These are phyloP conservation scores for Hyaloscypha bicolor DNA, from an alignment of 495 filamentous ascomycete species.

Conservation along the genomic window DNA sequence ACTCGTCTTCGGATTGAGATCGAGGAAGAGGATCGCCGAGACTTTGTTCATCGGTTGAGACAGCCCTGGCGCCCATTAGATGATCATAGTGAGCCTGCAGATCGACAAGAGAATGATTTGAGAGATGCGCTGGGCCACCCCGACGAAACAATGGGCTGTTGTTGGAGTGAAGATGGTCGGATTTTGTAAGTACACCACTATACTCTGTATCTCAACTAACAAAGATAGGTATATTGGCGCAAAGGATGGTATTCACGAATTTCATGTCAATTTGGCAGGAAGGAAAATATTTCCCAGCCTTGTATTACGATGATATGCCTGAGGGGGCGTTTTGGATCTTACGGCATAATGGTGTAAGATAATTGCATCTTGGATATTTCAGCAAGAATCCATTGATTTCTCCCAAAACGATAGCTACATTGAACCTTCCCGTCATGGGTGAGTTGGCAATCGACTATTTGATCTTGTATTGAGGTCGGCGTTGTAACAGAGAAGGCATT, in stretches of 20 bases:
- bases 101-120: slow-evolving; percentile 18
- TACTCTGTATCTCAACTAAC: slow-evolving; percentile 18
- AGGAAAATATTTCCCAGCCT: slow-evolving; percentile 64
- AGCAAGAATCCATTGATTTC: neutral
- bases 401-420: neutral
- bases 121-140: slow-evolving; percentile 3
- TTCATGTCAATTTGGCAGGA: slow-evolving; percentile 63
- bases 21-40: slow-evolving; percentile 27
- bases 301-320: slow-evolving; percentile 51
- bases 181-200: slow-evolving; percentile 60
- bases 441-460: neutral
- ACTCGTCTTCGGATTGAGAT: slow-evolving; percentile 27
- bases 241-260: slow-evolving; percentile 74
- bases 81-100: slow-evolving; percentile 10
- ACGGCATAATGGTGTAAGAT: neutral
- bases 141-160: slow-evolving; percentile 61
- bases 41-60: slow-evolving; percentile 28
- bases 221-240: slow-evolving; percentile 67
- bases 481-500: no score
- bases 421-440: neutral
- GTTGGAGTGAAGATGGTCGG: slow-evolving; percentile 71
- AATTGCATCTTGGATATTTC: neutral
- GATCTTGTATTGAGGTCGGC: neutral
- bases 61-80: slow-evolving; percentile 27
- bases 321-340: neutral